Evolutionary conservation across 768 basidiomycete genomes (phyloP).

Genomic region (Mycena metata): DNA sequence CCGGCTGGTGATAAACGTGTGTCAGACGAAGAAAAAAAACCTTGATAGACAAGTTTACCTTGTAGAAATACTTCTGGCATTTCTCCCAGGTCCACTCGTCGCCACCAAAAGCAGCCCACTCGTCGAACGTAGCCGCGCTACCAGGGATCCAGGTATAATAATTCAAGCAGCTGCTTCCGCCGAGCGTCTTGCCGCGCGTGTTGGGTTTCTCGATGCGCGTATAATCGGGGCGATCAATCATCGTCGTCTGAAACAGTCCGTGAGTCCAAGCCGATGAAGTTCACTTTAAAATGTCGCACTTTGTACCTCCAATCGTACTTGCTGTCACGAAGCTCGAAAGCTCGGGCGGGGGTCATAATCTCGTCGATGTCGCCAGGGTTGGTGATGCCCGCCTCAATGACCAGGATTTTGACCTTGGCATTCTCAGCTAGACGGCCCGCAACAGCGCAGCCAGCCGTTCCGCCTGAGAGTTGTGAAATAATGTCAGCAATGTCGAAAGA

Average conservation of each 20-base stretch:
- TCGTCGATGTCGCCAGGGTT: slow-evolving; percentile 33
- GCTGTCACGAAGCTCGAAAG: slow-evolving; percentile 36
- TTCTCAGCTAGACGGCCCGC: slow-evolving; percentile 36
- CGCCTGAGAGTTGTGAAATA: slow-evolving; percentile 19
- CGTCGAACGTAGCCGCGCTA: slow-evolving; percentile 33
- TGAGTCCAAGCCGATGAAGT: too few relatives aligned
- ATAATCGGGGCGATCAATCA: slow-evolving; percentile 35
- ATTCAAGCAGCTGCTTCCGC: slow-evolving; percentile 35
- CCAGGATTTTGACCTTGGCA: slow-evolving; percentile 28
- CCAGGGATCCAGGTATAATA: slow-evolving; percentile 37
- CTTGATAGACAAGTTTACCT: slow-evolving; percentile 9
- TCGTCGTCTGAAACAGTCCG: slow-evolving; percentile 14
- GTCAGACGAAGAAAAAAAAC: slow-evolving; percentile 1
- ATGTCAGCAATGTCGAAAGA: neutral
- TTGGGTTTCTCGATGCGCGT: slow-evolving; percentile 36
- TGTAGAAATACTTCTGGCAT: slow-evolving; percentile 30
- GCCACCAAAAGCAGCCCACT: slow-evolving; percentile 31
- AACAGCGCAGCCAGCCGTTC: slow-evolving; percentile 32
- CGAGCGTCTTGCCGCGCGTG: slow-evolving; percentile 34
- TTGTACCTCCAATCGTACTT: slow-evolving; percentile 35
- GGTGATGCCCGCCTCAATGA: slow-evolving; percentile 34
- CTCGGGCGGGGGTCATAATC: slow-evolving; percentile 33
- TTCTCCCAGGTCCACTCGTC: slow-evolving; percentile 33
- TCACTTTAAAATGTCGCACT: too few relatives aligned
- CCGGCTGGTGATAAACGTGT: slow-evolving; percentile 18